phyloP scores from a whole-genome alignment of 176 grass and related monocot species.

The Secale cereale region DNA sequence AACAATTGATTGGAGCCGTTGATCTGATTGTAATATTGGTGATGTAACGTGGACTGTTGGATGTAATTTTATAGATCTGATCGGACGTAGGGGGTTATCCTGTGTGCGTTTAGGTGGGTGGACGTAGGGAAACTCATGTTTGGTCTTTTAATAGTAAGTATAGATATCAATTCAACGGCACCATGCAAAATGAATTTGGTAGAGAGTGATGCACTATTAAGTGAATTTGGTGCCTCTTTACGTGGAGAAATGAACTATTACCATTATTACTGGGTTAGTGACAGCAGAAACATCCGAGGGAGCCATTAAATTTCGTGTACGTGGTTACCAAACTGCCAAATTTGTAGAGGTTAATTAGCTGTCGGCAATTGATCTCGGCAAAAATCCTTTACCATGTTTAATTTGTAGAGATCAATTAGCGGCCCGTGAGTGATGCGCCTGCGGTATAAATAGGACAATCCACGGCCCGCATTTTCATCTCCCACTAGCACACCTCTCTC shows the following conservation, averaged over 20 bases:
- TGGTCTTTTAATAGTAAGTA: no score
- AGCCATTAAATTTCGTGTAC: neutral
- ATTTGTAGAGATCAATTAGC: neutral
- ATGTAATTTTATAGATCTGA: no score
- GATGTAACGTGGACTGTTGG: no score
- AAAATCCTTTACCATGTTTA: neutral
- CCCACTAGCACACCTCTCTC: neutral
- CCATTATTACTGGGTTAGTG: neutral
- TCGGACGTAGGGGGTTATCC: no score
- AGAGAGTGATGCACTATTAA: neutral
- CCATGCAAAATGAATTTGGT: neutral
- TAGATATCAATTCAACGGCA: neutral
- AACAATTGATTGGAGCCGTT: no score
- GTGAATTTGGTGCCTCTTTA: neutral
- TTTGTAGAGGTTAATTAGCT: neutral
- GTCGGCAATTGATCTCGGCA: neutral
- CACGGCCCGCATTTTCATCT: neutral
- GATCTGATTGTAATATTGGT: no score
- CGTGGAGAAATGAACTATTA: neutral
- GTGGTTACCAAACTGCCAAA: neutral
- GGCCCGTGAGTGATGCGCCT: neutral
- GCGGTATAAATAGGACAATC: neutral
- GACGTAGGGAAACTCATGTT: no score
- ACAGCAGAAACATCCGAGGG: neutral
- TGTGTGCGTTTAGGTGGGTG: no score